Percentiles rank a stretch among this genome's conserved stretches.
Evolutionary conservation across 345 rosid species (phyloP).

Genomic region (Eucalyptus melliodora): DNA sequence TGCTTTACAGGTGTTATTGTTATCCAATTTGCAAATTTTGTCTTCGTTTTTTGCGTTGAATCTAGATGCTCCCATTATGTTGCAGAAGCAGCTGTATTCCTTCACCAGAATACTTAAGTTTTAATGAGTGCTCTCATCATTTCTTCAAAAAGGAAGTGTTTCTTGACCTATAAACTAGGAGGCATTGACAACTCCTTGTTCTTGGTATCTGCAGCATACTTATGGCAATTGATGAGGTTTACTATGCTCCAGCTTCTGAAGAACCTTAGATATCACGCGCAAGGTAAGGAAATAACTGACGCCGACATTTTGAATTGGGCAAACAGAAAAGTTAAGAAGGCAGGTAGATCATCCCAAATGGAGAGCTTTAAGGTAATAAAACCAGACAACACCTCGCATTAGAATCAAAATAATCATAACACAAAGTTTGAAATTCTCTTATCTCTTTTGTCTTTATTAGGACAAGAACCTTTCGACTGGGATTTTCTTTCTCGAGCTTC

Average conservation of each 20-base stretch:
- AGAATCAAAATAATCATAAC: background rate
- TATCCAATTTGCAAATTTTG: background rate
- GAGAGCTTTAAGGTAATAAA: conserved; percentile 86
- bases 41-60: background rate
- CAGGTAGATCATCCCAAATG: conserved; percentile 53
- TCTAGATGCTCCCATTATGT: background rate
- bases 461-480: conserved; percentile 75
- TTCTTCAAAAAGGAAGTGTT: background rate
- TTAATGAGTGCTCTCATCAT: background rate
- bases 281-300: conserved; percentile 93
- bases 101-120: background rate
- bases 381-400: background rate
- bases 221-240: conserved; percentile 98
- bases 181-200: background rate
- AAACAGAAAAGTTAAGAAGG: conserved; percentile 72
- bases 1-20: background rate
- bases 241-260: conserved; percentile 91
- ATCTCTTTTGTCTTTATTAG: conserved; percentile 5
- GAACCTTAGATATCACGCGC: conserved; percentile 79
- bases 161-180: background rate
- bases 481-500: conserved; percentile 71
- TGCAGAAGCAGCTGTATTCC: background rate
- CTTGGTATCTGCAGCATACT: conserved; percentile 39
- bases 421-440: background rate
- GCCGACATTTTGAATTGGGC: conserved; percentile 86